Conservation (phyloP, 768 basidiomycete species). For the Boletus eberwhitei region DNA sequence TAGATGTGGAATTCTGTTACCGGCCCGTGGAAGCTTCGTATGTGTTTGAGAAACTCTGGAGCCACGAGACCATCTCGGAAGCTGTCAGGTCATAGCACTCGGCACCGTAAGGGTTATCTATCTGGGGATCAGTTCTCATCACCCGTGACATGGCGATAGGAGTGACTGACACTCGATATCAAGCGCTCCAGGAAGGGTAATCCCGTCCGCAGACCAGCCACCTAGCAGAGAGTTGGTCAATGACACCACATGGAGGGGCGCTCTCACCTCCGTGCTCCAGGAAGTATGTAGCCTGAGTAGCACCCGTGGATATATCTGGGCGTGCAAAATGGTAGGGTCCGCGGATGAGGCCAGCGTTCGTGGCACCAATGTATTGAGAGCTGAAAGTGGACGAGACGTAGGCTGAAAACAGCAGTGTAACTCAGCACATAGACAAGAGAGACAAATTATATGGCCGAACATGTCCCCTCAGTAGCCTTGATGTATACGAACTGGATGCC, state of each 20-base stretch:
- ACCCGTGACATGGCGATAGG: neutral
- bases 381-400: constrained; percentile 34
- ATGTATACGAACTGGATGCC: constrained; percentile 58
- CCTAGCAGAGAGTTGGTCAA: constrained; percentile 27
- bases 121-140: neutral
- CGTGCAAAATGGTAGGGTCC: constrained; percentile 62
- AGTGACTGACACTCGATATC: constrained; percentile 55
- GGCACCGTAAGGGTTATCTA: constrained; percentile 51
- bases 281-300: constrained; percentile 58
- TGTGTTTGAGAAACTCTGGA: constrained; percentile 58
- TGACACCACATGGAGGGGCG: neutral
- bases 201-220: constrained; percentile 54
- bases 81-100: constrained; percentile 54
- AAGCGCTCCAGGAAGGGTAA: constrained; percentile 60
- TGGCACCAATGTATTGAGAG: constrained; percentile 54
- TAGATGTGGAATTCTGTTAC: constrained; percentile 26
- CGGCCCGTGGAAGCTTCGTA: constrained; percentile 48
- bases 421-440: neutral
- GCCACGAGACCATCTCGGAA: constrained; percentile 60
- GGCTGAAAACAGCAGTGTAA: constrained; percentile 4
- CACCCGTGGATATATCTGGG: constrained; percentile 51
- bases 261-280: constrained; percentile 49
- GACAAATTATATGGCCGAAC: constrained; percentile 28
- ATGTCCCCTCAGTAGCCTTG: constrained; percentile 66
- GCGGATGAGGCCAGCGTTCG: constrained; percentile 52